phyloP scores from a whole-genome alignment of 345 rosid species.

The Hibiscus trionum region DNA sequence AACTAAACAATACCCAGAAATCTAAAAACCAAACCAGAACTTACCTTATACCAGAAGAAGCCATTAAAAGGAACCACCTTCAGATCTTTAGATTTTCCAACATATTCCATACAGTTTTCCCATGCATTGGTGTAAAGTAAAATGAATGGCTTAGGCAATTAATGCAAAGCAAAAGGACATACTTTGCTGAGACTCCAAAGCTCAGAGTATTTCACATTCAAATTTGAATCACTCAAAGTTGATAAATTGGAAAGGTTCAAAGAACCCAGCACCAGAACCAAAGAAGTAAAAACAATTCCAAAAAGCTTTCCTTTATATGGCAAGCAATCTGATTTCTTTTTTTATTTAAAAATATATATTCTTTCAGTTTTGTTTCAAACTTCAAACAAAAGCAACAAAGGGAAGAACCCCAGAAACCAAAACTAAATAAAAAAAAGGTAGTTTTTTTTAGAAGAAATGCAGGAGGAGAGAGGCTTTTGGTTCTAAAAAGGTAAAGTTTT shows the following conservation, averaged over 20 bases:
- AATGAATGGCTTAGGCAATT: background rate
- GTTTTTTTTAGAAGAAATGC: background rate
- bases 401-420: background rate
- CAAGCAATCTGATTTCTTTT: background rate
- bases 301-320: conserved; percentile 2
- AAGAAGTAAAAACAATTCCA: background rate
- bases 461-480: background rate
- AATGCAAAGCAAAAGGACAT: conserved; percentile 8
- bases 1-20: background rate
- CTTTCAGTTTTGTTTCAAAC: background rate
- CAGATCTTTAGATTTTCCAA: conserved; percentile 33
- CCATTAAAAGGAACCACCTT: conserved; percentile 5
- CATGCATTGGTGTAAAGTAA: background rate
- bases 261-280: background rate
- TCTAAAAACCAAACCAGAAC: background rate
- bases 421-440: background rate
- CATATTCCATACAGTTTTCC: background rate
- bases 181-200: background rate
- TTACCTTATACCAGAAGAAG: conserved; percentile 34
- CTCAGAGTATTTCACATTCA: background rate
- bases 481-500: background rate
- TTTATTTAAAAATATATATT: background rate
- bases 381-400: background rate
- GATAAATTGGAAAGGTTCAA: background rate
- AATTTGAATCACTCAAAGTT: background rate